phyloP scores from a whole-genome alignment of 352 stramenopile species.

The Peronosclerospora sorghi region DNA sequence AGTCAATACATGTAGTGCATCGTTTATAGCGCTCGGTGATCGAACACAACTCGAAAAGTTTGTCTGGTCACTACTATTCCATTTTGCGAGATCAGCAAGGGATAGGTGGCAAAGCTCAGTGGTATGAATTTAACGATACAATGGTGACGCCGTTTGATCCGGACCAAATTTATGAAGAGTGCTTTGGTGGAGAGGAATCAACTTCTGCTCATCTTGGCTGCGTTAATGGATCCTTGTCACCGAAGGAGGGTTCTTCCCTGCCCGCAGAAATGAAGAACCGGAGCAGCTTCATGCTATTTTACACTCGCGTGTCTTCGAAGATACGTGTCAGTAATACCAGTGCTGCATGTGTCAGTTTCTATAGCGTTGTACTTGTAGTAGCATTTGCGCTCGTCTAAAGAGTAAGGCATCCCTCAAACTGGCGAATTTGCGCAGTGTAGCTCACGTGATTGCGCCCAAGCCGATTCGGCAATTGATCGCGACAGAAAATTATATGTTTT shows the following conservation, averaged over 20 bases:
- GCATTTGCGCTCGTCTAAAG: constrained; percentile 31
- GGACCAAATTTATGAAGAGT: constrained; percentile 58
- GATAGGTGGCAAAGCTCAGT: constrained; percentile 24
- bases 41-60: constrained; percentile 42
- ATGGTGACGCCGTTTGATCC: constrained; percentile 69
- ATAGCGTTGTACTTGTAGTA: constrained; percentile 19
- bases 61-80: constrained; percentile 84
- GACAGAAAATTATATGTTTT: constrained; percentile 78
- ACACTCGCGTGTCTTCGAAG: constrained; percentile 43
- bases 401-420: constrained; percentile 20
- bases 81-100: constrained; percentile 66
- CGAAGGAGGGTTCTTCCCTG: constrained; percentile 10
- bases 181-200: constrained; percentile 45
- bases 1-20: constrained; percentile 45
- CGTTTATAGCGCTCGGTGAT: constrained; percentile 57
- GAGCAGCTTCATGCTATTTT: constrained; percentile 85
- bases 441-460: constrained; percentile 48
- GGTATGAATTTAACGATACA: constrained; percentile 86
- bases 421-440: constrained; percentile 32
- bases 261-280: constrained; percentile 57
- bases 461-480: constrained; percentile 67
- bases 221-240: constrained; percentile 10
- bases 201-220: constrained; percentile 11
- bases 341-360: constrained; percentile 16
- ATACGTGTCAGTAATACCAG: constrained; percentile 16